Evolutionary conservation across 495 filamentous ascomycete genomes (phyloP).

Genomic region (Penicillium paxilli): DNA sequence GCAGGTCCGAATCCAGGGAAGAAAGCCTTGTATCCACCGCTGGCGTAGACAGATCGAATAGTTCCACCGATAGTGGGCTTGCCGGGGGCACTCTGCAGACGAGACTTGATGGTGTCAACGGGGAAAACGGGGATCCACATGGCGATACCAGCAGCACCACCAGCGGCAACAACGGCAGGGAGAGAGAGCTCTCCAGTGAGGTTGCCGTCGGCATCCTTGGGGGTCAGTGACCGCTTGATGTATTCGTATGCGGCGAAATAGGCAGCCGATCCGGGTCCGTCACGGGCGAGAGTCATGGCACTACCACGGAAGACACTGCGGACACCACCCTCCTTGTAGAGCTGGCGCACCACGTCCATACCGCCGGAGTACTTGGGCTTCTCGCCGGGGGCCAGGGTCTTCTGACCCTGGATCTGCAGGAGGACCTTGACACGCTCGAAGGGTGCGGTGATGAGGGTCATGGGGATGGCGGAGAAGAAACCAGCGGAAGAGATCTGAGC

Average conservation of each 20-base stretch:
- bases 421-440: constrained; percentile 99
- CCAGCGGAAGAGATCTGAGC: constrained; percentile 88
- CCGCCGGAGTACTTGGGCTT: constrained; percentile 92
- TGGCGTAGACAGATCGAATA: constrained; percentile 72
- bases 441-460: constrained; percentile 96
- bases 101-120: constrained; percentile 92
- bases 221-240: constrained; percentile 85
- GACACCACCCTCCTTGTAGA: constrained; percentile 89
- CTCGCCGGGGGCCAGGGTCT: constrained; percentile 77
- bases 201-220: constrained; percentile 75
- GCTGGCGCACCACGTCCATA: constrained; percentile 89
- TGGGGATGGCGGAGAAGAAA: constrained; percentile 97
- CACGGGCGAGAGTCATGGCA: constrained; percentile 86
- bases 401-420: constrained; percentile 95
- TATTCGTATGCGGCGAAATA: constrained; percentile 98
- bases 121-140: constrained; percentile 99
- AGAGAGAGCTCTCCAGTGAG: constrained; percentile 70
- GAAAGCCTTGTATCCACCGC: constrained; percentile 87
- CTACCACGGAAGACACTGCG: constrained; percentile 89
- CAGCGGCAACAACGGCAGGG: constrained; percentile 79
- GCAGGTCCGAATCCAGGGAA: constrained; percentile 97
- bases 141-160: constrained; percentile 87
- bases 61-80: constrained; percentile 80
- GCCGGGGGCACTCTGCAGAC: constrained; percentile 89
- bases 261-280: constrained; percentile 87